These are phyloP conservation scores for Aspergillus nomiae DNA, from an alignment of 2,329 filamentous ascomycete species.

Conservation along the genomic window DNA sequence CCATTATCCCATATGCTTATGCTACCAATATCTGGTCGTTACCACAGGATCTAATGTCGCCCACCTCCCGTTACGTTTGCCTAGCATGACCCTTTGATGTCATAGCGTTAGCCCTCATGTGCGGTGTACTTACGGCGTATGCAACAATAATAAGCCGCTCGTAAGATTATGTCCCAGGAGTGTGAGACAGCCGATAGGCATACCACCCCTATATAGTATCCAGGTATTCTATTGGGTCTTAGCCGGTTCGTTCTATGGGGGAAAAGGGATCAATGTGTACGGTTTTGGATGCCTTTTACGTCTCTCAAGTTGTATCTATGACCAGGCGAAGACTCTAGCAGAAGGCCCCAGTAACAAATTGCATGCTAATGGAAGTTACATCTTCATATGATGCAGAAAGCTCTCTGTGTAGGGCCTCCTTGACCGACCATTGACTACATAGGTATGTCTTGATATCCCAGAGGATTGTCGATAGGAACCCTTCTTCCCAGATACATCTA, in stretches of 20 bases:
- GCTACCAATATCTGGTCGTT: slow-evolving; percentile 1
- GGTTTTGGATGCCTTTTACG: background rate
- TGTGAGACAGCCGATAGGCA: background rate
- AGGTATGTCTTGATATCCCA: background rate
- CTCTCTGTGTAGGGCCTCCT: too few relatives aligned
- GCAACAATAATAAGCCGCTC: background rate
- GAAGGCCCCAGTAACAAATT: background rate
- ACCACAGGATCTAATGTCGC: background rate
- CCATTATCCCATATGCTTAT: slow-evolving; percentile 17
- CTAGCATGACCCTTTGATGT: background rate
- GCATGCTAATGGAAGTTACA: background rate
- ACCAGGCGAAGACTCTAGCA: background rate
- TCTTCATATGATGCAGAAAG: background rate
- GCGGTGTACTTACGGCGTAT: background rate
- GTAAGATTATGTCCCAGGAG: background rate
- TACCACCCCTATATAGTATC: background rate
- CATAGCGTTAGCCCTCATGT: background rate
- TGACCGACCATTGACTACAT: background rate
- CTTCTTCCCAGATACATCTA: background rate
- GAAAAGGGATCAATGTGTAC: background rate
- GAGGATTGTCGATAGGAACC: background rate
- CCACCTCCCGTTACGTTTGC: background rate
- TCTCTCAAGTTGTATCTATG: background rate
- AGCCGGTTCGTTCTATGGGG: too few relatives aligned
- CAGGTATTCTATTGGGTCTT: background rate